Conservation (phyloP, 2,329 filamentous ascomycete species). For the Scytalidium lignicola region DNA sequence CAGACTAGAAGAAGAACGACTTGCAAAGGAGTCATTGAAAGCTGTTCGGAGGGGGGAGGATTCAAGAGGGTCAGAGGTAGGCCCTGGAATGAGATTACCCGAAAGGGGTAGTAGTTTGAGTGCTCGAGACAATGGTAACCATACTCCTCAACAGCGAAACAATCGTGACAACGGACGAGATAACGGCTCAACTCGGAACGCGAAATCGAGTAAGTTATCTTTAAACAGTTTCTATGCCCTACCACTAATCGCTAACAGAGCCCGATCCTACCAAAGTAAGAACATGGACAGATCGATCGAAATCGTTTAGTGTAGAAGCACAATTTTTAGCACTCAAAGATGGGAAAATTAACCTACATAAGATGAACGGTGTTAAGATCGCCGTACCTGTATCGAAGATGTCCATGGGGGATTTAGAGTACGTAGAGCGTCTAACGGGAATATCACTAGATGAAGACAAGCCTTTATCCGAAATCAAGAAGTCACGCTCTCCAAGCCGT, state of each 20-base stretch:
- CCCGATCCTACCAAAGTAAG: conserved; percentile 79
- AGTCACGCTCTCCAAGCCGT: conserved; percentile 22
- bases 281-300: conserved; percentile 91
- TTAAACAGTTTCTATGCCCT: not conserved
- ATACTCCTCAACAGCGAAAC: conserved; percentile 65
- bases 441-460: conserved; percentile 88
- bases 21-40: conserved; percentile 75
- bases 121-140: conserved; percentile 61
- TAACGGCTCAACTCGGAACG: conserved; percentile 45
- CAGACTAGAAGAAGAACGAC: conserved; percentile 71
- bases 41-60: conserved; percentile 54
- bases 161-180: conserved; percentile 64
- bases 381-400: conserved; percentile 94
- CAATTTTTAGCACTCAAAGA: conserved; percentile 93
- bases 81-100: conserved; percentile 69
- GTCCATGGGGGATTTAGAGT: conserved; percentile 91
- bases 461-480: conserved; percentile 78
- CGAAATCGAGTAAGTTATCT: conserved; percentile 65
- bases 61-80: conserved; percentile 62
- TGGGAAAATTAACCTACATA: conserved; percentile 96
- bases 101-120: conserved; percentile 75
- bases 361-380: conserved; percentile 97
- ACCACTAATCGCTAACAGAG: conserved; percentile 44
- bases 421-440: conserved; percentile 84
- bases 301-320: conserved; percentile 94